Conservation (phyloP, 2,329 filamentous ascomycete species). For the Colletotrichum abscissum region DNA sequence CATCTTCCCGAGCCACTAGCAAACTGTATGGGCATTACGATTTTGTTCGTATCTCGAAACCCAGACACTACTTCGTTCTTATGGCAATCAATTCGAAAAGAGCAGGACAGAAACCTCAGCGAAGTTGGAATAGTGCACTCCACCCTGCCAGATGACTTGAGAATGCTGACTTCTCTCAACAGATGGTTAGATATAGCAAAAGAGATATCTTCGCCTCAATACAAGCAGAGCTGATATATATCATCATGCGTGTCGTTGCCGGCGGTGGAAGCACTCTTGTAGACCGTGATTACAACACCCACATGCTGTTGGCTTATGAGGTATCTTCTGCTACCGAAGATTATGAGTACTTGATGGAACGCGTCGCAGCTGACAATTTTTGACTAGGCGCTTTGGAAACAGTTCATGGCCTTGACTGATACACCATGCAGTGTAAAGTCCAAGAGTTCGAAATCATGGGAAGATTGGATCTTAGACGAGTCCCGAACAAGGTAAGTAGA, state of each 20-base stretch:
- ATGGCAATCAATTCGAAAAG: slow-evolving; percentile 21
- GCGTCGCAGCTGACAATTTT: not conserved
- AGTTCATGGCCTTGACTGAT: not conserved
- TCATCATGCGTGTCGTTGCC: slow-evolving; percentile 31
- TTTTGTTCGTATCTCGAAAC: slow-evolving; percentile 18
- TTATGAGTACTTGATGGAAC: not conserved
- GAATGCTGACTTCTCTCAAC: not conserved
- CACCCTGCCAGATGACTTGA: not conserved
- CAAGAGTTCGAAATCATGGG: not conserved
- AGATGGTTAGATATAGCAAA: slow-evolving; percentile 1
- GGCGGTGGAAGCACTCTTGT: not conserved
- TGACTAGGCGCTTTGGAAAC: not conserved
- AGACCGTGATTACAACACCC: slow-evolving; percentile 7
- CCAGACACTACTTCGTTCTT: slow-evolving; percentile 14
- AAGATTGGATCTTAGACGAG: slow-evolving; percentile 27
- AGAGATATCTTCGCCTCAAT: slow-evolving; percentile 20
- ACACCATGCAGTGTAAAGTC: not conserved
- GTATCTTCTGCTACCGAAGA: not conserved
- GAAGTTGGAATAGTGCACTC: not conserved
- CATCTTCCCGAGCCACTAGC: slow-evolving; percentile 18
- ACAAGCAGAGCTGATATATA: slow-evolving; percentile 29
- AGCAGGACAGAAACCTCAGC: slow-evolving; percentile 17
- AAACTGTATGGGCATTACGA: slow-evolving; percentile 30
- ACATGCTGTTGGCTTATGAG: slow-evolving; percentile 23
- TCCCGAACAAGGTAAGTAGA: slow-evolving; percentile 15